phyloP scores from a whole-genome alignment of 2,329 filamentous ascomycete species.

The Fusarium sororula region DNA sequence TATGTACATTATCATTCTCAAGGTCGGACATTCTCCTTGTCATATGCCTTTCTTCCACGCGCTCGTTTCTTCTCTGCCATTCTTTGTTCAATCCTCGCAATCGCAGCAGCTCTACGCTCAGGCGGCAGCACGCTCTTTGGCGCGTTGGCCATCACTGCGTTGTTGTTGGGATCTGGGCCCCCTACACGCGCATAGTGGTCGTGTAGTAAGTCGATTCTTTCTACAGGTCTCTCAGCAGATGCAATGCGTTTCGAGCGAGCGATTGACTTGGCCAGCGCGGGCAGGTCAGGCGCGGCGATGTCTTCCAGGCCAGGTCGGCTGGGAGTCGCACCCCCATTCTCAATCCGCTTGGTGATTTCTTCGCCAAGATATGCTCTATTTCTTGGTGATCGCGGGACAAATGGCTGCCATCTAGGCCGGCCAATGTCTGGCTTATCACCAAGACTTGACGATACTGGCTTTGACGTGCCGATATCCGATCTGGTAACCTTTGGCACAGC shows the following conservation, averaged over 20 bases:
- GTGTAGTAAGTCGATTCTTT: conserved; percentile 56
- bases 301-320: conserved; percentile 35
- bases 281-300: conserved; percentile 41
- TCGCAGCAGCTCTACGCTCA: conserved; percentile 62
- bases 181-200: conserved; percentile 58
- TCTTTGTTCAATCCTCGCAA: conserved; percentile 64
- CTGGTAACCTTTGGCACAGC: conserved; percentile 24
- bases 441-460: conserved; percentile 23
- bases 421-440: conserved; percentile 43
- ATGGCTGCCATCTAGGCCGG: conserved; percentile 53
- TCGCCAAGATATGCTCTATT: conserved; percentile 51
- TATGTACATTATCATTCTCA: conserved; percentile 32
- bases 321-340: conserved; percentile 41
- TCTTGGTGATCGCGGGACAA: conserved; percentile 53
- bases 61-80: conserved; percentile 59
- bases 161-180: conserved; percentile 47
- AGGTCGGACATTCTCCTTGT: conserved; percentile 63
- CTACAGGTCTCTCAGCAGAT: conserved; percentile 41
- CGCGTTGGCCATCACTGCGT: conserved; percentile 49
- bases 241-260: conserved; percentile 23
- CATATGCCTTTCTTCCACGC: conserved; percentile 45
- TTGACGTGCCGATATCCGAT: conserved; percentile 23
- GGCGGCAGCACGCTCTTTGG: conserved; percentile 58
- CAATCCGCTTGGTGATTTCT: conserved; percentile 44
- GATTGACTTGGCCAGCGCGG: conserved; percentile 39